phyloP scores from a whole-genome alignment of 2,329 filamentous ascomycete species.

The Lecanicillium sp. region DNA sequence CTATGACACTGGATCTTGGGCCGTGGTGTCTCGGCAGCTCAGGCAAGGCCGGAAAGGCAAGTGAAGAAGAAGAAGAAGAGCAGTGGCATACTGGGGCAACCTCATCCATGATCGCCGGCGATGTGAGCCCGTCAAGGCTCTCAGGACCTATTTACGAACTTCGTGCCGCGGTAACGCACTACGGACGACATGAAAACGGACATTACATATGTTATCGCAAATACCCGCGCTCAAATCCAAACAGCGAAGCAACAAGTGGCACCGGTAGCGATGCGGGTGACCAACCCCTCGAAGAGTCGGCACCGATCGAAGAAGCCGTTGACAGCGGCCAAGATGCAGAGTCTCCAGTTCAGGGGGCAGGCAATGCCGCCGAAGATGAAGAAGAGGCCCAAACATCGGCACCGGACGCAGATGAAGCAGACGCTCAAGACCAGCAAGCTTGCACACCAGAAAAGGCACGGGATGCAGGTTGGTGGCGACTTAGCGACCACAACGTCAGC shows the following conservation, averaged over 20 bases:
- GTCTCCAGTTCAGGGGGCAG: neutral
- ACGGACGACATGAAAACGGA: constrained; percentile 85
- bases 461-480: constrained; percentile 54
- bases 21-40: constrained; percentile 73
- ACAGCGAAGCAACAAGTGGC: neutral
- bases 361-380: neutral
- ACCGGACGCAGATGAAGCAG: neutral
- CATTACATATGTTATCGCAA: constrained; percentile 91
- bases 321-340: neutral
- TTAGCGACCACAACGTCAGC: constrained; percentile 82
- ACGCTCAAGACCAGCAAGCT: neutral
- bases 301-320: no score
- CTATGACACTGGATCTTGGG: constrained; percentile 62
- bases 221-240: constrained; percentile 35
- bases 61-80: constrained; percentile 35
- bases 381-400: neutral
- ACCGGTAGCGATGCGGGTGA: neutral
- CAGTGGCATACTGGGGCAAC: constrained; percentile 62
- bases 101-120: constrained; percentile 63
- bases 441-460: neutral
- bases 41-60: constrained; percentile 3
- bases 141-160: constrained; percentile 63
- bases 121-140: constrained; percentile 38
- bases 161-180: constrained; percentile 78
- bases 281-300: no score